Base-by-base conservation (phyloP, 306 rosid genomes). In the Echinosophora koreensis region DNA sequence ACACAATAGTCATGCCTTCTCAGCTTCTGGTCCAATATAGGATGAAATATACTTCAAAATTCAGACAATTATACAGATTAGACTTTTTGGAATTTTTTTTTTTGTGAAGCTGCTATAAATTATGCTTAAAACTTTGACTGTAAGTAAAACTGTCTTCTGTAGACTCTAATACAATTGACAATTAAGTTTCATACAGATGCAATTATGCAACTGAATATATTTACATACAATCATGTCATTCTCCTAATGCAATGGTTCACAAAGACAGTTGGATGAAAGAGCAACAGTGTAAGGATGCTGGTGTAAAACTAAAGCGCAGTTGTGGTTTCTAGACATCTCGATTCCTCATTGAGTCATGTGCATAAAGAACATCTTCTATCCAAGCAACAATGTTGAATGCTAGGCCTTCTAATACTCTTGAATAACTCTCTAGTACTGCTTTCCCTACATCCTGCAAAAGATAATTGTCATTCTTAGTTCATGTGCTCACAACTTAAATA, bases 341-440 rank as follows among this genome's bases (percentile, higher is more conserved):
- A 41, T 76, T 80, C 68, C 80, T 82, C 86, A 82, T 76, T 27
- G 89, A 41, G 35, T 74, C 80, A 78, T 90, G 91, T 50, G 75
- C 88, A 77, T 60, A 65, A 63, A 85, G 81, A 73, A 90, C 92
- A 86, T 88, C 96, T 78, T 90, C 96, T 79, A 88, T 81, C 96
- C 96, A 90, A 74, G 96, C 92, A 59, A 90, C 96, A 51, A 85
- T 79, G 84, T 90, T 90, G 85, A 90, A 90, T 50, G 96, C 90
- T 30, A 88, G 50, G 16, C 96, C 85, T 75, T 90, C 96, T 71
- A 90, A 83, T 38, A 90, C 90, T 80, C 96, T 90, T 68, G 96
- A 90, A 74, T 90, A 90, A 64, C 96, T 85, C 81, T 90, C 95
- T 39, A 90, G 80, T 13, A 88, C 80, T 32, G 96, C 92, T 81